A percentile compares a stretch with the other conserved stretches of the same genome.
Conservation (phyloP, 1,139 yeast species). For the Magnusiomyces suaveolens region DNA sequence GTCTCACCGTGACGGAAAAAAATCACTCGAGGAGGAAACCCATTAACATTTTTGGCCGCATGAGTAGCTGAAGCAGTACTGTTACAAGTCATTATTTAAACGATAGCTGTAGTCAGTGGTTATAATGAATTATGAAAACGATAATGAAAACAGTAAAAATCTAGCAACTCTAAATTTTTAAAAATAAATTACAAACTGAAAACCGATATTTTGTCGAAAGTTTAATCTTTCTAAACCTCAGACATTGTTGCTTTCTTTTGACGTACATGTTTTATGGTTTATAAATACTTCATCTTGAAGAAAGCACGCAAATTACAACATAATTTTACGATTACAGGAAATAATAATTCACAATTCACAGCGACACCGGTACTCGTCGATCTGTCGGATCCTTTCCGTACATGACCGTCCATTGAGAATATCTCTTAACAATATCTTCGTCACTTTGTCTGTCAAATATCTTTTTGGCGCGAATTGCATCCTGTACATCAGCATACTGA, state of each 20-base stretch:
- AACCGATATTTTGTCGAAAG: no score
- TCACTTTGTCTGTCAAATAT: slow-evolving; percentile 32
- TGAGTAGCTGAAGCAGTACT: not conserved
- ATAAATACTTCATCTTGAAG: no score
- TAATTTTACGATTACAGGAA: not conserved
- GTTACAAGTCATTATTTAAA: no score
- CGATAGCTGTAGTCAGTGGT: no score
- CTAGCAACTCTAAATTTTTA: no score
- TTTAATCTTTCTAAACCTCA: no score
- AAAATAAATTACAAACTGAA: no score
- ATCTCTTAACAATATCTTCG: slow-evolving; percentile 36
- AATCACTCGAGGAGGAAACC: slow-evolving; percentile 57
- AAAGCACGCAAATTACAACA: not conserved
- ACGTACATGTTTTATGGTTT: not conserved
- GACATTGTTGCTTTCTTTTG: no score
- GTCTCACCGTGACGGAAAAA: slow-evolving; percentile 87
- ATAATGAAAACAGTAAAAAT: no score
- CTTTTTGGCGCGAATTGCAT: slow-evolving; percentile 56
- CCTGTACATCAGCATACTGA: slow-evolving; percentile 50
- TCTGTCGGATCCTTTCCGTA: slow-evolving; percentile 66
- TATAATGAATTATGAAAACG: no score
- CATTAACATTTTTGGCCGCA: not conserved
- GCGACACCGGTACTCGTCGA: slow-evolving; percentile 34
- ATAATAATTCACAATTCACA: slow-evolving; percentile 7
- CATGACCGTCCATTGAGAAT: slow-evolving; percentile 52